phyloP scores from a whole-genome alignment of 257 asterid genomes.

The Nicotiana undulata region DNA sequence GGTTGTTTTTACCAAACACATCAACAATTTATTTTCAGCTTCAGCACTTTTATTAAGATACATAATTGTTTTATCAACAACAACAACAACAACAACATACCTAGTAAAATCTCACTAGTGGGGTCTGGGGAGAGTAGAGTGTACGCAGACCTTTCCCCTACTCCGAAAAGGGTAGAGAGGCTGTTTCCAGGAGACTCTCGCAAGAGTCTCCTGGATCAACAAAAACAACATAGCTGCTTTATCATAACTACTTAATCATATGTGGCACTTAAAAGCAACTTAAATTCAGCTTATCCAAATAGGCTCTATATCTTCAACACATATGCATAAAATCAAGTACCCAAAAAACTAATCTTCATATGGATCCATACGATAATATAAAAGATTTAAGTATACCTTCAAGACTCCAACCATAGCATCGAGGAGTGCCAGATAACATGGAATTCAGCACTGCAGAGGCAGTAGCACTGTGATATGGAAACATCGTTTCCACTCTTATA shows the following conservation, averaged over 20 bases:
- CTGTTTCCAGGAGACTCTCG: too few relatives aligned
- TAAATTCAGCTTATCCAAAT: not conserved
- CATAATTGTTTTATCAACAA: too few relatives aligned
- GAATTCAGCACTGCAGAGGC: conserved; percentile 36
- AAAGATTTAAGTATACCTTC: conserved; percentile 17
- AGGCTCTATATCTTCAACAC: not conserved
- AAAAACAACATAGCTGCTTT: too few relatives aligned
- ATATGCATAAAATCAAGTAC: not conserved
- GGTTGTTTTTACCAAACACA: not conserved
- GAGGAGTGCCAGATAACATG: conserved; percentile 26
- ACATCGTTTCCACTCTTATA: conserved; percentile 18
- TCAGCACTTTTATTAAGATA: not conserved
- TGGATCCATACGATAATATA: not conserved
- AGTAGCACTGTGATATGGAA: conserved; percentile 30
- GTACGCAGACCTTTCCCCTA: too few relatives aligned
- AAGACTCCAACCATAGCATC: conserved; percentile 23
- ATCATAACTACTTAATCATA: too few relatives aligned
- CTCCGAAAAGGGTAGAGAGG: too few relatives aligned
- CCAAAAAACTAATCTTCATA: not conserved
- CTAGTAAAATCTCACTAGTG: too few relatives aligned
- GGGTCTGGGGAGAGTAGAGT: too few relatives aligned
- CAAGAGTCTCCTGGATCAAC: too few relatives aligned
- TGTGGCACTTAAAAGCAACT: not conserved
- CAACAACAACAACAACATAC: too few relatives aligned
- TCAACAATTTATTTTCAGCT: not conserved